Evolutionary conservation across 805 yeast genomes (phyloP), one percentile per base, ranked within the genome.

Genomic region (Starmerella kuoi): DNA sequence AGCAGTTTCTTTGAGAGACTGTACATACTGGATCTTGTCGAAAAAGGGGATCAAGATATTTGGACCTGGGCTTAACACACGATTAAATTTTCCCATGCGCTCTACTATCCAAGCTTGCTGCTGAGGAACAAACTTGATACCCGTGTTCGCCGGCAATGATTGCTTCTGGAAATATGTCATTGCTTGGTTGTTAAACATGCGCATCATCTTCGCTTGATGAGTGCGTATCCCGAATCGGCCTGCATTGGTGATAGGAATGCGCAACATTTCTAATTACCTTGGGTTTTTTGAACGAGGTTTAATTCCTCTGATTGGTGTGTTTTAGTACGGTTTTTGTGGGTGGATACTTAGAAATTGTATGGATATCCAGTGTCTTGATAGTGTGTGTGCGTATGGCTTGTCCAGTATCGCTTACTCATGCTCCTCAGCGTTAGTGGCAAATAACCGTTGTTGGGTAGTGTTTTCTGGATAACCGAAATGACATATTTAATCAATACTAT

Each of bases 71-170:
- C 74, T 70, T 46, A 84, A 67, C 19, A 75, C 71, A 39, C 74
- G 56, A 50, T 76, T 70, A 65, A 81, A 83, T 57, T 79, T 79
- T 25, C 94, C 94, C 94, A 83, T 83, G 48, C 94, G 67, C 61
- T 83, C 94, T 17, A 83, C 94, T 17, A 83, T 74, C 86, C 91
- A 83, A 2, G 94, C 94, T 18, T 83, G 78, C 61, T 83, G 93
- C 59, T 84, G 94, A 2, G 94, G 94, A 14, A 83, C 94, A 58
- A 83, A 83, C 52, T 82, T 67, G 31, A 81, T 61, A 4, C 80
- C 60, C 2, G 91, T 81, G 60, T 81, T 81, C 15, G 84, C 64
- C n/a, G 93, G 93, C 40, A 79, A 61, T 42, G 70, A 65, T 37
- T 72, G 74, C 38, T 67, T 69, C 57, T 77, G 83, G 60, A 78